Evolutionary conservation across 2,329 filamentous ascomycete species (phyloP).

Genomic region (Epichloe brachyelytri): DNA sequence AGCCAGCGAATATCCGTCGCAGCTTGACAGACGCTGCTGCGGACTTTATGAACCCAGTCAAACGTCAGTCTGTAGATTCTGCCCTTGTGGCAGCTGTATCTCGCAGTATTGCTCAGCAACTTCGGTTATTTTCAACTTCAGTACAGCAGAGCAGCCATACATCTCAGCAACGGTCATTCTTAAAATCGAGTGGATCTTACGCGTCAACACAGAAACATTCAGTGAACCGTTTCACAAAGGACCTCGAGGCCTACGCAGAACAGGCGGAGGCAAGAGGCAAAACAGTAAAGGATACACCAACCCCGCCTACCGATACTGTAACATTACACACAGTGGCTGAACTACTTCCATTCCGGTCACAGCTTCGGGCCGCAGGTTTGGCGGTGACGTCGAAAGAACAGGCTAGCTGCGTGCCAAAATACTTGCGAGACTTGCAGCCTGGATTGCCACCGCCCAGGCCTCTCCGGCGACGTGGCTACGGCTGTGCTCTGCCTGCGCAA

Average conservation of each 20-base stretch:
- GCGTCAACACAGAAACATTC: slow-evolving; percentile 30
- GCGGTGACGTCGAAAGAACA: slow-evolving; percentile 39
- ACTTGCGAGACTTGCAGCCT: slow-evolving; percentile 7
- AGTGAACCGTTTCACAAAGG: slow-evolving; percentile 23
- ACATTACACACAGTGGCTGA: slow-evolving; percentile 39
- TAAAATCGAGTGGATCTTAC: slow-evolving; percentile 19
- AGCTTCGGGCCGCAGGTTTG: slow-evolving; percentile 41
- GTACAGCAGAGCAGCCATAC: neutral
- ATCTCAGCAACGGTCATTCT: neutral
- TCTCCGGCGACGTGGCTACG: neutral
- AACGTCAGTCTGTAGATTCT: slow-evolving; percentile 22
- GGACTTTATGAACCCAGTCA: slow-evolving; percentile 12
- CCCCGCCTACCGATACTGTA: slow-evolving; percentile 24
- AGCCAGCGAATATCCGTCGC: slow-evolving; percentile 1
- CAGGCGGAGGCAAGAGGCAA: slow-evolving; percentile 25
- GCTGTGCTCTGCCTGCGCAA: slow-evolving; percentile 8
- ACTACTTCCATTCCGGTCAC: slow-evolving; percentile 37
- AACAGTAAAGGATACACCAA: slow-evolving; percentile 25
- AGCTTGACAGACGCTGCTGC: slow-evolving; percentile 8
- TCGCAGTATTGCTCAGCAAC: slow-evolving; percentile 31
- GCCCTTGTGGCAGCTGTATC: slow-evolving; percentile 31
- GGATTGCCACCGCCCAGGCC: neutral
- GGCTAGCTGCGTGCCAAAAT: slow-evolving; percentile 20
- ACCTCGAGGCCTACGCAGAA: slow-evolving; percentile 19
- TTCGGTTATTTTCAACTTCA: slow-evolving; percentile 24